Evolutionary conservation across 192 early-diverging fungal genomes (phyloP).

Genomic region (Umbelopsis vinacea): DNA sequence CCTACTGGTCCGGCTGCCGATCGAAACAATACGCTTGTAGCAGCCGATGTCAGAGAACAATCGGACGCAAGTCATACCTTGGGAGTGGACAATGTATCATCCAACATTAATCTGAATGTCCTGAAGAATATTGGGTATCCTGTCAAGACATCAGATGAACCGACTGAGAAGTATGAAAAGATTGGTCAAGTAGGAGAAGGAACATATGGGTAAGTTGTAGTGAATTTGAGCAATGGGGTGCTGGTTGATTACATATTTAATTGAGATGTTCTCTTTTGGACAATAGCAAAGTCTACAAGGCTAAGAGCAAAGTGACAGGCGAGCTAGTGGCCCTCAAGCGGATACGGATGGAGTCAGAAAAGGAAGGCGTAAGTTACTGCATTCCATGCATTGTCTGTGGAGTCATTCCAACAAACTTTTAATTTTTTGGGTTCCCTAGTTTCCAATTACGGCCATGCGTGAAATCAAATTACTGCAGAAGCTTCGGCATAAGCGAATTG

Average conservation of each 20-base stretch:
- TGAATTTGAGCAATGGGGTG: neutral
- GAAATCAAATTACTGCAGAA: conserved; percentile 80
- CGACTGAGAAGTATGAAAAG: conserved; percentile 66
- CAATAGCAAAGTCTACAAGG: conserved; percentile 82
- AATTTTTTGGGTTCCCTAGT: conserved; percentile 38
- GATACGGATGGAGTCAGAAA: conserved; percentile 80
- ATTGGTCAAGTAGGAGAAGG: conserved; percentile 84
- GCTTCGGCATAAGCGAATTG: conserved; percentile 71
- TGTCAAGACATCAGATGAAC: conserved; percentile 37
- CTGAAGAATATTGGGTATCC: conserved; percentile 43
- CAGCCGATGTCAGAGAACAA: neutral
- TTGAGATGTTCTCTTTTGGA: neutral
- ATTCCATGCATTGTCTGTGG: neutral
- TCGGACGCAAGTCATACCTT: neutral
- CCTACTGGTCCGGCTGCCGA: conserved; percentile 31
- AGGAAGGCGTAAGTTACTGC: conserved; percentile 65
- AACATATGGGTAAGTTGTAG: conserved; percentile 67
- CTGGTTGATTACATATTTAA: neutral
- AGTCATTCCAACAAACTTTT: neutral
- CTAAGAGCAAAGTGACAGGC: conserved; percentile 68
- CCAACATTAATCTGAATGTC: conserved; percentile 2
- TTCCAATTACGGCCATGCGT: conserved; percentile 87
- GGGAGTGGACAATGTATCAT: neutral
- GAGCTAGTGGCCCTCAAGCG: conserved; percentile 79
- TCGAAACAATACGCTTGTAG: conserved; percentile 11